Conservation (phyloP, 2,329 filamentous ascomycete species). For the Xylariaceae sp. region DNA sequence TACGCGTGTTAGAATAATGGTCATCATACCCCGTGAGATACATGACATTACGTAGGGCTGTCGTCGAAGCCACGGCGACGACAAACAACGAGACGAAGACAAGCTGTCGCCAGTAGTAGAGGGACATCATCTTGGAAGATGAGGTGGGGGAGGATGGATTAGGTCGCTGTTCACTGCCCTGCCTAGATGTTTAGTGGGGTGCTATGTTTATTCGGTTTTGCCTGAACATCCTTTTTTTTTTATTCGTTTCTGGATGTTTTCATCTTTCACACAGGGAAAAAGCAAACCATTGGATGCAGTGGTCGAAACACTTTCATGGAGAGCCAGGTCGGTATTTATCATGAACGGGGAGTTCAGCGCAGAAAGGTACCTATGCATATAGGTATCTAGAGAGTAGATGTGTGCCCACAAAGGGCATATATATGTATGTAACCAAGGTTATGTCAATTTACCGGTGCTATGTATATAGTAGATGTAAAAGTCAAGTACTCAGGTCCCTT, state of each 20-base stretch:
- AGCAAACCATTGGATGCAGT: not conserved
- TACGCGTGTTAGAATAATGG: not conserved
- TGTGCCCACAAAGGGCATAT: too few species aligned
- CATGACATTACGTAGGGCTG: slow-evolving; percentile 30
- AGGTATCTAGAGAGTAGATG: too few species aligned
- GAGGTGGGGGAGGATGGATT: not conserved
- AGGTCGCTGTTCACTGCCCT: not conserved
- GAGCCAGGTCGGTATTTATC: too few species aligned
- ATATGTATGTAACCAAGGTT: too few species aligned
- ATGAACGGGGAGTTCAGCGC: too few species aligned
- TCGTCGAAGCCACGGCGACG: slow-evolving; percentile 15
- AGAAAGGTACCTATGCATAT: too few species aligned
- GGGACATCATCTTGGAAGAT: slow-evolving; percentile 3
- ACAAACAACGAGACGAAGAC: slow-evolving; percentile 15
- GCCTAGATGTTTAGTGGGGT: not conserved
- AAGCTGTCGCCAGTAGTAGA: slow-evolving; percentile 9
- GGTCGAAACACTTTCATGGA: not conserved
- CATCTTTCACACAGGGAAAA: not conserved
- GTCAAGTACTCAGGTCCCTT: too few species aligned
- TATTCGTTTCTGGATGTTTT: not conserved
- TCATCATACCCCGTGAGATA: slow-evolving; percentile 30
- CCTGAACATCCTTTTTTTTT: not conserved
- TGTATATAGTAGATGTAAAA: too few species aligned
- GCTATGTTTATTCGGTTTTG: not conserved
- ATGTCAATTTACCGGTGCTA: too few species aligned